A percentile compares a stretch with the other conserved stretches of the same genome.
Evolutionary conservation across 225 moss, liverwort and hornwort genomes (phyloP).

Genomic region (Pleurozium schreberi): DNA sequence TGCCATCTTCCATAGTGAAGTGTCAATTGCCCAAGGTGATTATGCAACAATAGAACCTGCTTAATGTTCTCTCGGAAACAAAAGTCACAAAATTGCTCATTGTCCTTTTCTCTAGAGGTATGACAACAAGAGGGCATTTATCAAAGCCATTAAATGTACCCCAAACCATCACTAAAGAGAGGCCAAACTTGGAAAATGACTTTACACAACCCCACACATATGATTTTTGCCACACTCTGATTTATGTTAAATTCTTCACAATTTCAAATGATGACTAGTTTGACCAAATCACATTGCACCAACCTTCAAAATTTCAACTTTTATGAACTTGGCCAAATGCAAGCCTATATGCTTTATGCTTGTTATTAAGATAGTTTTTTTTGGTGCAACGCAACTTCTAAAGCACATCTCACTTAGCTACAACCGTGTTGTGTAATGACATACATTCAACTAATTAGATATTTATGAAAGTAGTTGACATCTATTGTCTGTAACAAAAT

Average conservation of each 20-base stretch:
- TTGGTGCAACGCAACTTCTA: not conserved
- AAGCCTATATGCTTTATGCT: not conserved
- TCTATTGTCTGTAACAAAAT: not conserved
- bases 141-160: not conserved
- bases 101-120: not conserved
- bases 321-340: rapidly evolving
- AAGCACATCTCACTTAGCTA: not conserved
- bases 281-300: not conserved
- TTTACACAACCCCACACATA: not conserved
- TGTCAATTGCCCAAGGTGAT: not conserved
- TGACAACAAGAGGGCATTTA: not conserved
- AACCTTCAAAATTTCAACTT: not conserved
- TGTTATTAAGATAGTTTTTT: not conserved
- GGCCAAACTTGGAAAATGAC: not conserved
- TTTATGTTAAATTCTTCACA: not conserved
- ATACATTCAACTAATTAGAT: not conserved
- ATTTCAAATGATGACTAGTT: not conserved
- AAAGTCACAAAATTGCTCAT: not conserved
- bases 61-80: not conserved
- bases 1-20: not conserved
- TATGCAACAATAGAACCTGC: not conserved
- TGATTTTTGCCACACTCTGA: not conserved
- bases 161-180: not conserved
- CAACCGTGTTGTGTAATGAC: rapidly evolving
- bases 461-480: rapidly evolving